Percentiles rank a stretch among this genome's conserved stretches.
phyloP scores from a whole-genome alignment of 768 basidiomycete genomes.

The Russula sp. region DNA sequence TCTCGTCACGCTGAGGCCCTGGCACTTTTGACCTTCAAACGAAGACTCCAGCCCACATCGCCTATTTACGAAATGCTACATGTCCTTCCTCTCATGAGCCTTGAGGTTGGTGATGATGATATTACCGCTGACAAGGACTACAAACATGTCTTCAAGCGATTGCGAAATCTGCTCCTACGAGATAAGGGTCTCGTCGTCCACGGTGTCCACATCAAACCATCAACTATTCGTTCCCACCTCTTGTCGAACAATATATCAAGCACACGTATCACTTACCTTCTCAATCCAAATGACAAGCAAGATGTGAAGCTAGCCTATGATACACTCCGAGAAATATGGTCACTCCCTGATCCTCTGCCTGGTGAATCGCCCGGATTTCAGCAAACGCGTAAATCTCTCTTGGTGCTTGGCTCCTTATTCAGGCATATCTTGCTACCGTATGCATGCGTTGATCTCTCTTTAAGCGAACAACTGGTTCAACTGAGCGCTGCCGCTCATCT shows the following conservation, averaged over 20 bases:
- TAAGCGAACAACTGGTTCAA: not conserved
- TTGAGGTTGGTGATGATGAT: not conserved
- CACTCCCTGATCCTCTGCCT: not conserved
- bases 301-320: not conserved
- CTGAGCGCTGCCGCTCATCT: not conserved
- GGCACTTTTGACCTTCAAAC: not conserved
- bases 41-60: not conserved
- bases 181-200: not conserved
- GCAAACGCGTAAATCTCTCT: no score
- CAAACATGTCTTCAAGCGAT: not conserved
- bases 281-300: slow-evolving; percentile 5
- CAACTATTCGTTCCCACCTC: not conserved
- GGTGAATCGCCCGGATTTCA: no score
- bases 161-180: not conserved
- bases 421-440: not conserved
- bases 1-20: not conserved
- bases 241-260: not conserved
- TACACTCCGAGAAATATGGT: not conserved
- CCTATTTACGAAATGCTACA: not conserved
- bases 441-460: not conserved
- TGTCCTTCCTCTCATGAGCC: not conserved
- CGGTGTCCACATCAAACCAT: not conserved
- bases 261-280: not conserved
- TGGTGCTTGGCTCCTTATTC: no score
- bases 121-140: slow-evolving; percentile 5